These are phyloP conservation scores for Anaeramoeba ignava DNA, from an alignment of 78 protist genomes.

Conservation along the genomic window DNA sequence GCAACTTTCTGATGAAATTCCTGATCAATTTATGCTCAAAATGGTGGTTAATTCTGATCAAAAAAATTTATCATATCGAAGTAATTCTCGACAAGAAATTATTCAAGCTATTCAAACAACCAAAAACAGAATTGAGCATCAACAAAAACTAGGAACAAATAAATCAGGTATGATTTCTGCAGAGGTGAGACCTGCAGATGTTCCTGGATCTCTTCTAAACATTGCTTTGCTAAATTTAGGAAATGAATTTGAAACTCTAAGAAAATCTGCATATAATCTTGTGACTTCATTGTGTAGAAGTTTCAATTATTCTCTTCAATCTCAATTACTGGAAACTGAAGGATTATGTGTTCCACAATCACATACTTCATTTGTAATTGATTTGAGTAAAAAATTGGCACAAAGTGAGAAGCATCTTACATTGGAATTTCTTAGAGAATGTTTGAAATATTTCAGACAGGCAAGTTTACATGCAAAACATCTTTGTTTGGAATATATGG, in stretches of 20 bases:
- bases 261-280: slow-evolving; percentile 45
- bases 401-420: slow-evolving; percentile 27
- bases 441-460: slow-evolving; percentile 9
- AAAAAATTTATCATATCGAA: background rate
- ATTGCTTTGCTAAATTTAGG: slow-evolving; percentile 50
- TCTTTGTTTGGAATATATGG: slow-evolving; percentile 39
- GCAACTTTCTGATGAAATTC: background rate
- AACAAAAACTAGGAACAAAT: background rate
- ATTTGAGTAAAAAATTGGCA: slow-evolving; percentile 24
- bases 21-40: background rate
- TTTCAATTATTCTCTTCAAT: slow-evolving; percentile 27
- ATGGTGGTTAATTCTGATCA: background rate
- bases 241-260: slow-evolving; percentile 18
- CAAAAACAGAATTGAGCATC: background rate
- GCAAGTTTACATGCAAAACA: slow-evolving; percentile 35
- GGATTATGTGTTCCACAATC: slow-evolving; percentile 44
- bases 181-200: slow-evolving; percentile 39
- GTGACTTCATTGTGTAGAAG: slow-evolving; percentile 26
- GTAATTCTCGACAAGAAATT: background rate
- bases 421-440: slow-evolving; percentile 37
- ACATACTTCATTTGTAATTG: slow-evolving; percentile 29
- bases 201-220: slow-evolving; percentile 50
- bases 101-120: background rate
- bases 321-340: slow-evolving; percentile 33
- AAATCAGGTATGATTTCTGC: background rate